A percentile compares a stretch with the other conserved stretches of the same genome.
Evolutionary conservation across 2,329 filamentous ascomycete genomes (phyloP).

Genomic region (Aaosphaeria pasadenensis): DNA sequence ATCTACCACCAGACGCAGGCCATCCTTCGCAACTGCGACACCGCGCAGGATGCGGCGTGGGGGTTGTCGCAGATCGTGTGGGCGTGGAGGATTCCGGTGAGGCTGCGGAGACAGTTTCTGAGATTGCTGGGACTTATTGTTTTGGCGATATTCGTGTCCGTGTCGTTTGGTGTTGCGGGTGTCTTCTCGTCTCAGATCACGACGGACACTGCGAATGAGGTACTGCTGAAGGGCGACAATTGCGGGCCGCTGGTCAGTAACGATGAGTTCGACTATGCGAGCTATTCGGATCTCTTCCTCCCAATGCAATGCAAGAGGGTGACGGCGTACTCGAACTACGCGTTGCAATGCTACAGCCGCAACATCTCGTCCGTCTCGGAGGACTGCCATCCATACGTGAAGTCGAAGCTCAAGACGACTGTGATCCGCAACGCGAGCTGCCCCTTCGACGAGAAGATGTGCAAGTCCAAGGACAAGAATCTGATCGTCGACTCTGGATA

Average conservation of each 20-base stretch:
- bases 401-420: slow-evolving; percentile 1
- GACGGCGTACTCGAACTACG: not conserved
- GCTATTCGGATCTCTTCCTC: not conserved
- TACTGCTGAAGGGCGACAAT: not conserved
- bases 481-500: slow-evolving; percentile 6
- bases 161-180: slow-evolving; percentile 1
- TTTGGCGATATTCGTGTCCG: slow-evolving; percentile 1
- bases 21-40: slow-evolving; percentile 23
- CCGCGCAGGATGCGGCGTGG: slow-evolving; percentile 2
- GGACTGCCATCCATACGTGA: slow-evolving; percentile 4
- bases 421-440: slow-evolving; percentile 3
- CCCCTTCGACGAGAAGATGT: slow-evolving; percentile 4
- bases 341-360: not conserved
- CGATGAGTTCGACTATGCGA: not conserved
- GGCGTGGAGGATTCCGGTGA: not conserved
- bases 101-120: not conserved
- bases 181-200: slow-evolving; percentile 5
- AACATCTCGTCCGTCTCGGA: not conserved
- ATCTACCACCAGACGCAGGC: slow-evolving; percentile 28
- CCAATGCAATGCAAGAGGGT: not conserved
- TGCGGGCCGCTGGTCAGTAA: not conserved
- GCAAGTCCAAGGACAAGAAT: slow-evolving; percentile 1
- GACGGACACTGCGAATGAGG: slow-evolving; percentile 3
- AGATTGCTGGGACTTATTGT: not conserved
- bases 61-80: not conserved